These are phyloP conservation scores for Hirschfeldia incana DNA, from an alignment of 345 rosid species.

Conservation along the genomic window DNA sequence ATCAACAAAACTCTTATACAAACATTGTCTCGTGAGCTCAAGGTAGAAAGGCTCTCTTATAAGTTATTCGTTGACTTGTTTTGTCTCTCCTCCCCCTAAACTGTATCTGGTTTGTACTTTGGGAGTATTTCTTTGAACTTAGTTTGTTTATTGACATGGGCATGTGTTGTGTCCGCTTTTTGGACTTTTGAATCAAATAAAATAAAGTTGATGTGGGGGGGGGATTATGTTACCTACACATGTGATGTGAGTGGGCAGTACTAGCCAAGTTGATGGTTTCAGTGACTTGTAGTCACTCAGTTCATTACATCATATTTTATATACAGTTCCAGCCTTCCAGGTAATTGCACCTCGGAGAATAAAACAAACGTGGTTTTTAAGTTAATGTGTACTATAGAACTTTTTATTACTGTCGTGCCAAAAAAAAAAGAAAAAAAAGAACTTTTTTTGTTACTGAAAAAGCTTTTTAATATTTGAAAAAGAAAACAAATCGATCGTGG, in stretches of 20 bases:
- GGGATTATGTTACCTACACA: neutral
- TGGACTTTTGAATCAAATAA: neutral
- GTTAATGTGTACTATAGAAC: too few species aligned
- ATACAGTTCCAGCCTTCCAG: too few species aligned
- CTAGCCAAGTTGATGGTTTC: too few species aligned
- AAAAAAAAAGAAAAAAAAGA: too few species aligned
- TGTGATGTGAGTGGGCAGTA: neutral
- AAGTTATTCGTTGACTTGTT: constrained; percentile 5
- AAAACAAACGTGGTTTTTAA: too few species aligned
- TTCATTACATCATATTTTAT: too few species aligned
- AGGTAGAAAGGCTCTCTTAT: constrained; percentile 19
- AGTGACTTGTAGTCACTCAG: too few species aligned
- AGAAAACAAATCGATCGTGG: too few species aligned
- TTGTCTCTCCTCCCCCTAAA: neutral
- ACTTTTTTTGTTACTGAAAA: too few species aligned
- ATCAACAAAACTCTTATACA: neutral
- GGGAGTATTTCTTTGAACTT: neutral
- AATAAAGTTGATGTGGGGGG: constrained; percentile 1
- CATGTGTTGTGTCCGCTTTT: constrained; percentile 19
- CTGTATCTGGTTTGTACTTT: constrained; percentile 1
- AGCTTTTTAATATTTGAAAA: too few species aligned
- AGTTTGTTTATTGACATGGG: neutral
- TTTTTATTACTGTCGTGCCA: too few species aligned
- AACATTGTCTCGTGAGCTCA: neutral
- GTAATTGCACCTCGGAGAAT: too few species aligned